These are phyloP conservation scores for Psilocybe azurescens DNA, from an alignment of 768 basidiomycete genomes.

Conservation along the genomic window DNA sequence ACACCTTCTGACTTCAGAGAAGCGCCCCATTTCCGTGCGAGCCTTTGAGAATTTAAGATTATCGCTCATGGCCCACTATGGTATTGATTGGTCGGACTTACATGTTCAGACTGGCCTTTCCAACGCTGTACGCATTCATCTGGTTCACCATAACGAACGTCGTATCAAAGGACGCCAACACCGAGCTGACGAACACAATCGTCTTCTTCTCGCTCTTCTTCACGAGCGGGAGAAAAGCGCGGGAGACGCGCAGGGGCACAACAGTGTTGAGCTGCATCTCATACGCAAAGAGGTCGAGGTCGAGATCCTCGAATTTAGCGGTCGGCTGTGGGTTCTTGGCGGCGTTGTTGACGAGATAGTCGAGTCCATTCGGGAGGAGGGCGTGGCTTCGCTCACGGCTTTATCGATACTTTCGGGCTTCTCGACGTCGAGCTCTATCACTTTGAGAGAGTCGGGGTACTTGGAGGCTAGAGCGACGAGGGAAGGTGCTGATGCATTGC, in stretches of 20 bases:
- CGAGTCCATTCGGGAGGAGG: slow-evolving; percentile 28
- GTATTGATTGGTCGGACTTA: not conserved
- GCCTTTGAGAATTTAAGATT: slow-evolving; percentile 12
- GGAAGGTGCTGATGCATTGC: slow-evolving; percentile 11
- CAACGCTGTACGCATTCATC: slow-evolving; percentile 23
- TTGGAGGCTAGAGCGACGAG: slow-evolving; percentile 19
- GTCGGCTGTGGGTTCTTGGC: slow-evolving; percentile 21
- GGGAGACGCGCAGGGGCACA: slow-evolving; percentile 21
- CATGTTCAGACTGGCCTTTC: slow-evolving; percentile 29
- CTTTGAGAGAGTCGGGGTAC: slow-evolving; percentile 18
- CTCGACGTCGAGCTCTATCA: slow-evolving; percentile 25
- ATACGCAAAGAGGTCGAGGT: slow-evolving; percentile 23
- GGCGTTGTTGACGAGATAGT: slow-evolving; percentile 28
- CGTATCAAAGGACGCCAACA: slow-evolving; percentile 25
- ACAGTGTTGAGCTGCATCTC: slow-evolving; percentile 27
- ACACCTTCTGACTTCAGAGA: slow-evolving; percentile 27
- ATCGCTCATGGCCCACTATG: too few relatives aligned
- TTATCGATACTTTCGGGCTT: slow-evolving; percentile 19
- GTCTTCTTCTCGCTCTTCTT: slow-evolving; percentile 25
- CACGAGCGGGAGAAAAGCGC: slow-evolving; percentile 28
- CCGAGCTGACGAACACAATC: slow-evolving; percentile 28
- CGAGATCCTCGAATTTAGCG: slow-evolving; percentile 26
- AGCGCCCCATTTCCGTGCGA: slow-evolving; percentile 29
- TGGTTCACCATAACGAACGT: slow-evolving; percentile 15
- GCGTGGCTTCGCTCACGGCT: slow-evolving; percentile 18